Conservation (phyloP, 2,329 filamentous ascomycete species). For the Madurella fahalii region DNA sequence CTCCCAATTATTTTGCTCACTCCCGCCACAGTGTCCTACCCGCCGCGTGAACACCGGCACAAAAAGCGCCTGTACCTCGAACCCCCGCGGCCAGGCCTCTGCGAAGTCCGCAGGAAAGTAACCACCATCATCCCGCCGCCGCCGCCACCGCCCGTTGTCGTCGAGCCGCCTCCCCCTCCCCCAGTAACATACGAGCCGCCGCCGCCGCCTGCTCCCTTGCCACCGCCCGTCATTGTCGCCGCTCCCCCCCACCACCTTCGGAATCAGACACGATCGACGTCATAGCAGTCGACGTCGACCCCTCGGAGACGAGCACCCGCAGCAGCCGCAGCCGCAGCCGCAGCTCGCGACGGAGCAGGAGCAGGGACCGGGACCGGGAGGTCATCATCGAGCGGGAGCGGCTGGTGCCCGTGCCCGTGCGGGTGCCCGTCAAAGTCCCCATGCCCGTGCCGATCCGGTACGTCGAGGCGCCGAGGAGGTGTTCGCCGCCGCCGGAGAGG, state of each 20-base stretch:
- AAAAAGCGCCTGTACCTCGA: slow-evolving; percentile 42
- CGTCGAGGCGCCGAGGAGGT: slow-evolving; percentile 50
- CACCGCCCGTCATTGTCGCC: slow-evolving; percentile 24
- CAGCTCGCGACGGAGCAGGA: slow-evolving; percentile 18
- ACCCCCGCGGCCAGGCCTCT: slow-evolving; percentile 35
- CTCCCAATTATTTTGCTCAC: not conserved
- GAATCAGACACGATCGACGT: slow-evolving; percentile 36
- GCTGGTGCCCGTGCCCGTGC: slow-evolving; percentile 37
- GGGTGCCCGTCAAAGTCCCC: slow-evolving; percentile 30
- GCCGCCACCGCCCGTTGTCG: slow-evolving; percentile 14
- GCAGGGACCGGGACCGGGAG: slow-evolving; percentile 38
- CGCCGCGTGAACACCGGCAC: slow-evolving; percentile 18
- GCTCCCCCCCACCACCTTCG: slow-evolving; percentile 21
- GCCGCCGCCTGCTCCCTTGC: slow-evolving; percentile 14
- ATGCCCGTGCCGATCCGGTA: slow-evolving; percentile 51
- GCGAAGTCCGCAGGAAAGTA: slow-evolving; percentile 34
- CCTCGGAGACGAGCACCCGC: slow-evolving; percentile 24
- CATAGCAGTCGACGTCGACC: slow-evolving; percentile 41
- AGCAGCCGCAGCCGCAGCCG: slow-evolving; percentile 30
- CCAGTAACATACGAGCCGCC: slow-evolving; percentile 17
- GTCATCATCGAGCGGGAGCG: slow-evolving; percentile 51
- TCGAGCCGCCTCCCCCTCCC: slow-evolving; percentile 18
- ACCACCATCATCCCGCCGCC: slow-evolving; percentile 38
- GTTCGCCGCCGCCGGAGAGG: slow-evolving; percentile 35
- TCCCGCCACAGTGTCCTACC: slow-evolving; percentile 7